Base-by-base conservation (phyloP, 805 yeast species). In the Metschnikowia amazonensis region DNA sequence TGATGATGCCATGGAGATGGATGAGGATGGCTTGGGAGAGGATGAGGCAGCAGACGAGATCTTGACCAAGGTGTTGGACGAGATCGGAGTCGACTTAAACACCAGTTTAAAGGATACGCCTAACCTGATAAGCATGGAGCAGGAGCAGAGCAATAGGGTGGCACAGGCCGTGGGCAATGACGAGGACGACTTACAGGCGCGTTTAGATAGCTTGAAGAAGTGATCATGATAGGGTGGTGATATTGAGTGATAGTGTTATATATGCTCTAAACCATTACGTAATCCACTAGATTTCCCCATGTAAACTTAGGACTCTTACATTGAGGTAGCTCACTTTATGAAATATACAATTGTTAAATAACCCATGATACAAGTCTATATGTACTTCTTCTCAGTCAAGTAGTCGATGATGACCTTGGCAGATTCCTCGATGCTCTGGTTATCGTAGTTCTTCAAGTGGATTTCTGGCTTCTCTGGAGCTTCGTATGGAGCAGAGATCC, bases 1-100 rank as follows among this genome's bases (percentile, higher is more conserved):
- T 57, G 99, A 94, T 62, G 97, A 92, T 63, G 86, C 94, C 16
- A 89, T 94, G 94, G 96, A 85, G 44, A 89, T 84, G 58, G 97
- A 88, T 58, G 72, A 66, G 46, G 65, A 60, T 30, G 81, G 87
- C 47, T 86, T 82, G 53, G 89, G 79, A 20, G 95, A 86, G 49
- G 95, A 86, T 51, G 94, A 85, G 53, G 96, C 90, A 63, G 84
- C 86, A 3, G 97, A 90, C 60, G 96, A 89, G 58, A 85, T 90
- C 42, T 94, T 95, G 41, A 81, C 83, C 59, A 88, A 84, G 64
- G 97, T 95, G 0, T 72, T 94, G 59, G 99, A 94, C 62, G 99
- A 94, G 64, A 89, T 94, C 60, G 99, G 98, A 50, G 85, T 95
- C 32, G 96, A 88, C 60, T 68, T 94, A 61, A 76, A 75, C 53